Base-by-base conservation (phyloP, 2,329 filamentous ascomycete species). In the Clarireedia monteithiana region DNA sequence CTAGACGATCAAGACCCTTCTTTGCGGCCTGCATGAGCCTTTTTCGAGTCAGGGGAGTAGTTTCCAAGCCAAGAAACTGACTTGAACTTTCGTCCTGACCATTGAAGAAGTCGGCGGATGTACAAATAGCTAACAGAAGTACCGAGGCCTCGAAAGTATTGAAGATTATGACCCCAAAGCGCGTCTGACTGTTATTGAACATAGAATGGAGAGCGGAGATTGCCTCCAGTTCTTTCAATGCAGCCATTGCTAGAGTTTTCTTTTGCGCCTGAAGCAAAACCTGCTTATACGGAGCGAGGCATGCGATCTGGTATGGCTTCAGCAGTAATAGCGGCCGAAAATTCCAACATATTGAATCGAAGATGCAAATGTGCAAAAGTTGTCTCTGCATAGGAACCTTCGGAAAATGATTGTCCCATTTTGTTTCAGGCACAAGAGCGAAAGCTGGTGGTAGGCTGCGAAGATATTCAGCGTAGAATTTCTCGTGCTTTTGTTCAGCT, bases 331-430 rank as follows among this genome's bases (percentile, higher is more conserved):
- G 45, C 10, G 45, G 45, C 20, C 24, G 23, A 27, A 48, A 48
- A 17, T 34, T 34, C 23, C 6, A 27, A 27, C 45, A 48, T 12
- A 48, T 48, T 30, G 45, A 34, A 20, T 48, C 45, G 24, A 48
- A 48, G 24, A 48, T 48, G 14, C 45, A 48, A 26, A 34, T 48
- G 45, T 48, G 45, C 26, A 42, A 48, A 15, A 48, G 23, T 4
- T 48, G 23, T 48, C 45, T 48, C 45, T 48, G 45, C 45, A 48
- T 48, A 26, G 45, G 45, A 48, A 48, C 7, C 27, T 48, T 48
- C 15, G 45, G 12, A 14, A 48, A 27, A n/a, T 14, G 6, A 15
- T 30, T 48, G 27, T 48, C 45, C 23, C 24, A 48, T 15, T 48
- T 14, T 15, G 45, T 48, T 30, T 48, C 24, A 17, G 45, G 45